Base-by-base conservation (phyloP, 345 rosid genomes). In the Citrus reticulata region DNA sequence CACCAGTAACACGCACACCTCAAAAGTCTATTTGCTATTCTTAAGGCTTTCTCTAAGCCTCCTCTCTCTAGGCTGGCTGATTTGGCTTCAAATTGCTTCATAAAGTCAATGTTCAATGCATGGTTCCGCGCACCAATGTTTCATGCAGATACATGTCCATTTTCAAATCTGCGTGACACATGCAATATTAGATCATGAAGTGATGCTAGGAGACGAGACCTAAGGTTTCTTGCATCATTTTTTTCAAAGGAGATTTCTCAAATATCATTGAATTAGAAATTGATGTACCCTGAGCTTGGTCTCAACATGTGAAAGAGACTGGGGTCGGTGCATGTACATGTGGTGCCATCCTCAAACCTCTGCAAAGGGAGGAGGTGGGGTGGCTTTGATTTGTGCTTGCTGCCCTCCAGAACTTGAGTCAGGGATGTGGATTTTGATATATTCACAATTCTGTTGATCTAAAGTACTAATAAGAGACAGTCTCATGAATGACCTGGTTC, bases 351-450 rank as follows among this genome's bases (percentile, higher is more conserved):
- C 61, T 67, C 51, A 37, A 22, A 67, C 24, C 7, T 72, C 65
- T 73, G 25, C 57, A 14, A 42, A 54, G 77, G 59, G 42, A 17
- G 63, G 40, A 4, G 57, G 30, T 35, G 8, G 59, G 58, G 46
- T 51, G 27, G 51, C 42, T 64, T 79, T 51, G 30, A 62, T 42
- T 46, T 79, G 25, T 4, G 30, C 55, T 79, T 72, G 72, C 65
- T 51, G 32, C 74, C 25, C 13, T 16, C 40, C 62, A 55, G 46
- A 37, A 70, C 73, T 72, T 73, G 70, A 49, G 73, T 64, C 24
- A n/a, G 34, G 19, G 35, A 14, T 7, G 9, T 27, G 22, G 35
- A 19, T 7, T 60, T 60, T 9, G 30, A n/a, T 13, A n/a, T 60
- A 2, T 37, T 37, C 27, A 9, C n/a, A 0, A 2, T 68, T 59